Base-by-base conservation (phyloP, 768 basidiomycete genomes). In the Dentipellis fragilis region DNA sequence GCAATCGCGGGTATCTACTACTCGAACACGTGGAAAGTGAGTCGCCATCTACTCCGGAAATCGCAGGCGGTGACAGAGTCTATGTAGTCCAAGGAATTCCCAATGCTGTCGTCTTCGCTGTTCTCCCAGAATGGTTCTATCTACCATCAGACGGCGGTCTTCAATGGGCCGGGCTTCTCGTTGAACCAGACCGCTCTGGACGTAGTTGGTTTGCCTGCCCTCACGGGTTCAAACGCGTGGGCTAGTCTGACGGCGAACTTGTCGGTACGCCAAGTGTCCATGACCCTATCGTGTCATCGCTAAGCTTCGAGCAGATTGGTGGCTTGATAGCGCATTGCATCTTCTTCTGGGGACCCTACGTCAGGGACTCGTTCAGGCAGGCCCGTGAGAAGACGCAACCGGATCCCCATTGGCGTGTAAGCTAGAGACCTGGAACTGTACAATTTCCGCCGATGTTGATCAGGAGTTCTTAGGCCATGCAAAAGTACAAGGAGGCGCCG, bases 31-130 rank as follows among this genome's bases (percentile, higher is more conserved):
- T 85, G 82, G 81, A 75, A 77, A 58, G 82, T 79, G 62, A 61
- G 63, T 60, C 14, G n/a, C 3, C 71, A 68, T 8, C 35, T 38
- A 49, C 16, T 3, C 21, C 51, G 21, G 69, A 68, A 62, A 66
- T 68, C 54, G 50, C 65, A 58, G 22, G 42, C 6, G n/a, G 6
- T 59, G 17, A 55, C 21, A 34, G 54, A 1, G 40, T 49, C 34
- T n/a, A 4, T 17, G 1, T 55, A 82, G 80, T 78, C 80, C 2
- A 67, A 73, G 55, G 63, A 66, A 1, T 80, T 80, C 62, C 83
- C 81, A 0, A 80, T 85, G 75, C 66, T 85, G 34, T 82, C 83
- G 0, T 78, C 79, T 0, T 75, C 79, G 0, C 73, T 84, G 7
- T 83, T 82, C 64, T 72, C 74, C 4, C 63, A 71, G 1, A 78